Base-by-base conservation (phyloP, 2,329 filamentous ascomycete species). In the Apiospora rasikravindrae region DNA sequence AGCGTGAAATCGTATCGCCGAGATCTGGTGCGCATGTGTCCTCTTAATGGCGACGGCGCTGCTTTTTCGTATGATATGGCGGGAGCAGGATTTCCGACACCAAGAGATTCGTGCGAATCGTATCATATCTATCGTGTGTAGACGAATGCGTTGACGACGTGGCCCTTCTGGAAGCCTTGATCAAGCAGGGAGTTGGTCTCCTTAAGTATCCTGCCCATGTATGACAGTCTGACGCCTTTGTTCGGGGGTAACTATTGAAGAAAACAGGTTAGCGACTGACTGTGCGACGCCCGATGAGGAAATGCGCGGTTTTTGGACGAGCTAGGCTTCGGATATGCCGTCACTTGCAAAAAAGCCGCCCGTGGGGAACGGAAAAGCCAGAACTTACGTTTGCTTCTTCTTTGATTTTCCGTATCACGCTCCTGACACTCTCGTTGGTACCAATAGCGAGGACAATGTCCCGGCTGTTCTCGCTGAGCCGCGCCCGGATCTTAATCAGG, bases 161-260 rank as follows among this genome's bases (percentile, higher is more conserved):
- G 88, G 47, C 91, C 93, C 73, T 88, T 86, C 77, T 91, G 89
- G 93, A 94, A 98, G 68, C 92, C 93, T 76, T 96, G 92, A 3
- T 88, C 87, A 64, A 85, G 81, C 24, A 98, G 84, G 0, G 91
- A 87, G 26, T 88, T 80, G 70, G 87, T 86, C 75, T 96, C 93
- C 75, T 91, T 90, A 66, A 98, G 87, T 69, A 95, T 89, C 79
- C 91, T 94, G 76, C 95, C 95, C 82, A 96, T 88, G 80, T 97
- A 97, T 26, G 90, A 91, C 73, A 98, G 88, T 70, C 90, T 90
- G 69, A 98, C 85, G 67, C 86, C 88, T 73, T 89, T 90, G 64
- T 84, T 84, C 10, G 85, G 79, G 1, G 87, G 81, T 44, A 95
- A 84, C 92, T 93, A 76, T 24, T 51, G 22, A 11, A 70, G 40